Evolutionary conservation across 371 early-diverging fungal genomes (phyloP).

Genomic region (Mucor circinelloides): DNA sequence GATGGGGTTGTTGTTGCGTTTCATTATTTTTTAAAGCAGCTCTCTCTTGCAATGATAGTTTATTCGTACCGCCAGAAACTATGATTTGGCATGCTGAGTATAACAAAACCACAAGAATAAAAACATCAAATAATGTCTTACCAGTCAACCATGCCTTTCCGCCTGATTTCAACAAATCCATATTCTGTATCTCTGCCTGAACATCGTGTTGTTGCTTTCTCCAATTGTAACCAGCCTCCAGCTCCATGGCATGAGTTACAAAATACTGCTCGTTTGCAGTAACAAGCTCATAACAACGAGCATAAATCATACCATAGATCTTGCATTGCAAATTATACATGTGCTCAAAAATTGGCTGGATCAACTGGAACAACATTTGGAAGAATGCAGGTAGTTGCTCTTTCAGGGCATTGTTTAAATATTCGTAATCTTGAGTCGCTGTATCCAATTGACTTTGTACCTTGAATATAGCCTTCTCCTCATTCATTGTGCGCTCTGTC

Average conservation of each 20-base stretch:
- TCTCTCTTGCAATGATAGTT: conserved; percentile 42
- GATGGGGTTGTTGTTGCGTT: conserved; percentile 14
- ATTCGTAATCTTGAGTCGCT: conserved; percentile 76
- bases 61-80: conserved; percentile 42
- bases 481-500: conserved; percentile 60
- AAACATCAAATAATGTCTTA: neutral
- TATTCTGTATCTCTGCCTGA: conserved; percentile 37
- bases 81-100: too few relatives aligned
- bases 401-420: conserved; percentile 68
- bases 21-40: conserved; percentile 32
- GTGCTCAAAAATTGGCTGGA: conserved; percentile 75
- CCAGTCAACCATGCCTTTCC: conserved; percentile 48
- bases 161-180: conserved; percentile 45
- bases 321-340: conserved; percentile 71
- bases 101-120: neutral
- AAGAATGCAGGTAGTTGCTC: conserved; percentile 73
- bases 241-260: conserved; percentile 38
- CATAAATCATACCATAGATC: conserved; percentile 62
- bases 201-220: conserved; percentile 29
- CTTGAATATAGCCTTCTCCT: conserved; percentile 70
- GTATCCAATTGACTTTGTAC: conserved; percentile 69
- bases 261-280: conserved; percentile 41
- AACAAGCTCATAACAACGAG: conserved; percentile 56
- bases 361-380: conserved; percentile 55
- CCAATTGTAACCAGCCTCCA: conserved; percentile 40